Percentiles rank a stretch among this genome's conserved stretches.
Evolutionary conservation across 768 basidiomycete species (phyloP).

Genomic region (Suillus placidus): DNA sequence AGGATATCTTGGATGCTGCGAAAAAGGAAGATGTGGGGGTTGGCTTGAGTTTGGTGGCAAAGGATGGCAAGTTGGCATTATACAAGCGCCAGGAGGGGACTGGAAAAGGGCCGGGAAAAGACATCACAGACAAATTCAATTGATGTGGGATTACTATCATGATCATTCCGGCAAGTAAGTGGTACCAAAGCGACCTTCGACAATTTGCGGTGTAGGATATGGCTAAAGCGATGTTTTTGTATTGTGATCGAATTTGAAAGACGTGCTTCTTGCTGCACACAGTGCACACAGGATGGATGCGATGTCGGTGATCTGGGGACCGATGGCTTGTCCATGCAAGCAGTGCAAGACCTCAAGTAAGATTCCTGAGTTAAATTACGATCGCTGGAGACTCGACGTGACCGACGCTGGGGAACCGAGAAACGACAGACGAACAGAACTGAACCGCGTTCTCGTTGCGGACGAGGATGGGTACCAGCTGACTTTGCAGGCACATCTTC

Average conservation of each 20-base stretch:
- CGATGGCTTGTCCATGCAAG: not conserved
- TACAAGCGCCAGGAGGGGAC: conserved; percentile 45
- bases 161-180: conserved; percentile 2
- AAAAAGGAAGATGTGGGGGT: conserved; percentile 54
- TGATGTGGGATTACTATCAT: not conserved
- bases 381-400: too few species aligned
- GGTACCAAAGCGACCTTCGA: not conserved
- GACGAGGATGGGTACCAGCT: conserved; percentile 25
- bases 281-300: not conserved
- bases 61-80: conserved; percentile 44
- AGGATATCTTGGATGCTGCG: conserved; percentile 49
- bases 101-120: conserved; percentile 23
- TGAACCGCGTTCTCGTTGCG: not conserved
- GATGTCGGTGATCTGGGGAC: not conserved
- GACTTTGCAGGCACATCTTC: conserved; percentile 51
- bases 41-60: conserved; percentile 58
- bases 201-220: not conserved
- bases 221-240: not conserved
- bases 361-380: too few species aligned
- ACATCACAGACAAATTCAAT: conserved; percentile 27
- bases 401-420: too few species aligned
- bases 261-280: not conserved
- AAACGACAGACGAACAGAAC: not conserved
- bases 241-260: not conserved
- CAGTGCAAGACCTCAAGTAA: not conserved